Conservation (phyloP, 176 grass and related monocot genomes). For the Bromus sterilis region DNA sequence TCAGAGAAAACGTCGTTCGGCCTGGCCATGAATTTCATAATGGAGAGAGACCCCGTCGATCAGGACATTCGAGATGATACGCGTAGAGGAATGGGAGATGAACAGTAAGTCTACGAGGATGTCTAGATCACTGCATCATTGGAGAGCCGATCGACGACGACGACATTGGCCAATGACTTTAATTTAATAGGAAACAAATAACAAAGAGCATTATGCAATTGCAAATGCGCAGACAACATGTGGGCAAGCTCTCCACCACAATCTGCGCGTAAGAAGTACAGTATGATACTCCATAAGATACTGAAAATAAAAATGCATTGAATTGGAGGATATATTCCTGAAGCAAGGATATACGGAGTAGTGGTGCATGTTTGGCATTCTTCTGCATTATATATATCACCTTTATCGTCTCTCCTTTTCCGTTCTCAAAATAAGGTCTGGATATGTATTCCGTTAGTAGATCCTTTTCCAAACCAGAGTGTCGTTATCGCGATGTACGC, state of each 20-base stretch:
- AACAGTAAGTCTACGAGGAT: not conserved
- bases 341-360: no score
- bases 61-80: not conserved
- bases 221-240: not conserved
- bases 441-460: not conserved
- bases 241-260: conserved; percentile 2
- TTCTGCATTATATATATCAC: not conserved
- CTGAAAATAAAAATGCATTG: no score
- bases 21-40: not conserved
- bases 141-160: not conserved
- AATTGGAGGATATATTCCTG: no score
- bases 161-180: not conserved
- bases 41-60: not conserved
- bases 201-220: no score
- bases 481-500: not conserved
- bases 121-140: conserved; percentile 23
- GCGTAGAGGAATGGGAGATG: not conserved
- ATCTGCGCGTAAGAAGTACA: not conserved
- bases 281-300: not conserved
- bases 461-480: not conserved
- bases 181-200: not conserved
- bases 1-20: not conserved
- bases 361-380: not conserved
- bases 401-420: not conserved
- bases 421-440: not conserved